Base-by-base conservation (phyloP, 2,329 filamentous ascomycete species). In the Salinomyces thailandicus region DNA sequence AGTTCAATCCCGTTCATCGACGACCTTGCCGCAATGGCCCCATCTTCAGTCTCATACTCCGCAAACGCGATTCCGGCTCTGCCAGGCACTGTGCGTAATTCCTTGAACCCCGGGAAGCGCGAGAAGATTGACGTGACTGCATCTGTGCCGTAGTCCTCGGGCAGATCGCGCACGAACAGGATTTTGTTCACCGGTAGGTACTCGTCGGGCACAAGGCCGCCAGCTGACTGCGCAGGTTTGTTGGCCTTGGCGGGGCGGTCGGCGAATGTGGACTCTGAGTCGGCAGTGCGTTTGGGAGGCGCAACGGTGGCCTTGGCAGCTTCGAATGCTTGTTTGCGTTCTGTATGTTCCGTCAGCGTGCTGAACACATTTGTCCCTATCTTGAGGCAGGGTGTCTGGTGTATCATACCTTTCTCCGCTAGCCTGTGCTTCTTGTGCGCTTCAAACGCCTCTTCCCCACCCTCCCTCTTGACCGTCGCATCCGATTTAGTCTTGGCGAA, bases 121-220 rank as follows among this genome's bases (percentile, higher is more conserved):
- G 78, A 77, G 63, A 96, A 98, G 44, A 96, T 77, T 19, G 72
- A 71, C 0, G 78, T 81, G 37, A 98, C 73, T 16, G 72, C 75
- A 46, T 93, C 86, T 53, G 84, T 77, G 59, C 83, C 82, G 62
- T 83, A 85, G 46, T 85, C 82, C 45, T 89, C 84, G 6, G 91
- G 87, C 22, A 98, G 64, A 52, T 96, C 89, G 66, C 93, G 85
- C 43, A 96, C 69, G 65, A 96, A 93, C 22, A 98, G 73, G 48
- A 86, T 93, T 68, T 94, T 95, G 74, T 96, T 96, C 22, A 91
- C 89, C 3, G 89, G 89, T 3, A 96, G 75, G 61, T 94, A 96
- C 64, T 98, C 91, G 72, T 96, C 91, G n/a, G 87, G 86, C 13
- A 96, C 79, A 37, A 86, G 80, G 8, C 77, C 71, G 11, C 76